Conservation (phyloP, 2,329 filamentous ascomycete genomes). For the Parasarocladium wereldwijsianum region DNA sequence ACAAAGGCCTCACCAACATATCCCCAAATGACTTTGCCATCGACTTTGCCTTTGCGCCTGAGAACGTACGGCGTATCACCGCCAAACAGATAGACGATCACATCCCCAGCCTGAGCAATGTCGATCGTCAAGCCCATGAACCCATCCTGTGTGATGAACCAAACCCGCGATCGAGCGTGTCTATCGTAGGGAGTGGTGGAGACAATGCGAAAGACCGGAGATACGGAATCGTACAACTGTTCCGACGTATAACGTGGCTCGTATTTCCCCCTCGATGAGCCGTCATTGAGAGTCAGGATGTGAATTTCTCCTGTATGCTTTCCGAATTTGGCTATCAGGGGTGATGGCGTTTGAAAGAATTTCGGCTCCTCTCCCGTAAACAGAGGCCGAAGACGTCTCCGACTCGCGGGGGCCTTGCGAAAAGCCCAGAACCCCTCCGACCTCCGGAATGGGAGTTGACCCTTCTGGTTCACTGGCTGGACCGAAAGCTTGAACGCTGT, state of each 20-base stretch:
- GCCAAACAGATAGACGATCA: neutral
- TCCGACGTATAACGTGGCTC: neutral
- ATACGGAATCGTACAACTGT: neutral
- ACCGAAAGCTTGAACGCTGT: neutral
- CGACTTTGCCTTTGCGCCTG: neutral
- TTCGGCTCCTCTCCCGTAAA: neutral
- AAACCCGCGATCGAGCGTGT: neutral
- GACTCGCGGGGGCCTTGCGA: neutral
- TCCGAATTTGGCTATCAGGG: neutral
- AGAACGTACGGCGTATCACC: neutral
- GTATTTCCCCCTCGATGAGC: neutral
- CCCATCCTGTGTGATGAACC: neutral
- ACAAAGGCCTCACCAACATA: constrained; percentile 1
- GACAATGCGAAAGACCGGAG: neutral
- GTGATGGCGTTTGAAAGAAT: neutral
- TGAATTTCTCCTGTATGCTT: too few species aligned
- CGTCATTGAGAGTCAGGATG: too few species aligned
- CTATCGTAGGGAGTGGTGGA: neutral
- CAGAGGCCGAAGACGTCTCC: neutral
- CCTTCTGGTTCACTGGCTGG: neutral
- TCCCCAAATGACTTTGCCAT: neutral
- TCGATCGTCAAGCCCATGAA: neutral
- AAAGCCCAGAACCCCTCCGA: neutral
- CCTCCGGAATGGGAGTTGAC: too few species aligned
- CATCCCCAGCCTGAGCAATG: neutral